A percentile compares a stretch with the other conserved stretches of the same genome.
These are phyloP conservation scores for Colletotrichum chrysophilum DNA, from an alignment of 2,329 filamentous ascomycete species.

Conservation along the genomic window DNA sequence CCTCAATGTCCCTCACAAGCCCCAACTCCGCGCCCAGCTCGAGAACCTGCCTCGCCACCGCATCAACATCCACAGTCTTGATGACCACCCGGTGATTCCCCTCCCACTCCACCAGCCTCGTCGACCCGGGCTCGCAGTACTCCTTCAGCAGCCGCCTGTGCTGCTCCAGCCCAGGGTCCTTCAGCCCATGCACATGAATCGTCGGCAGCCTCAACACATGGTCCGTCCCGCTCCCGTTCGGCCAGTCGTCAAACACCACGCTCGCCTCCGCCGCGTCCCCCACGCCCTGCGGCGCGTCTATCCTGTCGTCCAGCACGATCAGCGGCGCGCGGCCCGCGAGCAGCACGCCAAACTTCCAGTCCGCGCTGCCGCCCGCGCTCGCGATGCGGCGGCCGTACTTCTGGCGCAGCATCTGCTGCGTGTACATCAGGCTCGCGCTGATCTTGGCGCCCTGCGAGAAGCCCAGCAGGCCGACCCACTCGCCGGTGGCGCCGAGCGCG, in stretches of 20 bases:
- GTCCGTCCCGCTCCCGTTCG: conserved; percentile 42
- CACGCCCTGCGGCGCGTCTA: conserved; percentile 26
- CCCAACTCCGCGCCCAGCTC: conserved; percentile 47
- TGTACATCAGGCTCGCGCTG: conserved; percentile 61
- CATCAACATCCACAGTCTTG: conserved; percentile 68
- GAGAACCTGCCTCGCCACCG: conserved; percentile 57
- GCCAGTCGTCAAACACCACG: conserved; percentile 47
- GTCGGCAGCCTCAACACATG: conserved; percentile 62
- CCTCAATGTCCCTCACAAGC: background rate
- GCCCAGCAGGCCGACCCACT: conserved; percentile 66
- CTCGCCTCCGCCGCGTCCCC: conserved; percentile 31
- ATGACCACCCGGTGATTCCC: conserved; percentile 75
- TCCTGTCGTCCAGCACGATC: conserved; percentile 51
- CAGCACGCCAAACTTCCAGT: conserved; percentile 66
- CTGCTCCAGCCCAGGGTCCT: conserved; percentile 62
- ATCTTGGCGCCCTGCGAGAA: conserved; percentile 73
- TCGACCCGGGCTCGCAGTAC: conserved; percentile 62
- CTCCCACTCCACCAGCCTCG: conserved; percentile 73
- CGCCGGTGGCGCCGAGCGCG: conserved; percentile 52
- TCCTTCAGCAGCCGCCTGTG: conserved; percentile 61
- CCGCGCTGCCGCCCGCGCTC: conserved; percentile 31
- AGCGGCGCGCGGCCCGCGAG: conserved; percentile 67
- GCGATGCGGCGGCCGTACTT: conserved; percentile 32
- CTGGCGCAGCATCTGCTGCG: conserved; percentile 62
- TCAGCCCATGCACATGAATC: conserved; percentile 70